Percentiles rank a stretch among this genome's conserved stretches.
phyloP scores from a whole-genome alignment of 108 stramenopile genomes.

The Skeletonema tropicum region DNA sequence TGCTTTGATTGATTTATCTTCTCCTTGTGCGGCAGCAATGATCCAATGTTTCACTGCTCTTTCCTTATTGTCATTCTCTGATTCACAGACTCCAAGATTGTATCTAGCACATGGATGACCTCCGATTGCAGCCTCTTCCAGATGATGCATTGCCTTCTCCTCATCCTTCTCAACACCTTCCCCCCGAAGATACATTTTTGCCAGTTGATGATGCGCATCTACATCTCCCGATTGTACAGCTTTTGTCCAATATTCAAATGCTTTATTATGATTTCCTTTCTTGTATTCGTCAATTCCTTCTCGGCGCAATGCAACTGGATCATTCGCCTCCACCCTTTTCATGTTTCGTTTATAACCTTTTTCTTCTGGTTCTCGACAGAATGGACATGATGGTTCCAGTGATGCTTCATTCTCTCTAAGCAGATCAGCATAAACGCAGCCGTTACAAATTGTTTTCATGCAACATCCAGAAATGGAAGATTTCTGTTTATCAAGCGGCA shows the following conservation, averaged over 20 bases:
- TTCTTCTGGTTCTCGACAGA: constrained; percentile 7
- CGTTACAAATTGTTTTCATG: not conserved
- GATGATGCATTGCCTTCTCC: not conserved
- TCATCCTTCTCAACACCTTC: not conserved
- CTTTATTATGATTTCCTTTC: not conserved
- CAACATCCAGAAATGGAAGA: not conserved
- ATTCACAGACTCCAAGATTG: constrained; percentile 11
- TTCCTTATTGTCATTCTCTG: no score
- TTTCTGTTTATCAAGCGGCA: not conserved
- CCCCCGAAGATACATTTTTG: not conserved
- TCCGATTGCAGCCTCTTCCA: constrained; percentile 5
- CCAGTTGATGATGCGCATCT: not conserved
- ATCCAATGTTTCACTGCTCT: no score
- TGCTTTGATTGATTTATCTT: no score
- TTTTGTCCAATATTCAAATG: constrained; percentile 1
- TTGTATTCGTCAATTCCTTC: not conserved
- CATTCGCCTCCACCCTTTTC: constrained; percentile 9
- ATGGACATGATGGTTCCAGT: no score
- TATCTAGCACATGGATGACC: not conserved
- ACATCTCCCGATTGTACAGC: not conserved
- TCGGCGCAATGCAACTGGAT: not conserved
- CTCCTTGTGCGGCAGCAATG: no score
- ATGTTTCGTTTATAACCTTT: not conserved
- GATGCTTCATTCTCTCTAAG: no score
- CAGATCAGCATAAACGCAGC: not conserved